Base-by-base conservation (phyloP, 164 flowering plant genomes). In the Stephania japonica region DNA sequence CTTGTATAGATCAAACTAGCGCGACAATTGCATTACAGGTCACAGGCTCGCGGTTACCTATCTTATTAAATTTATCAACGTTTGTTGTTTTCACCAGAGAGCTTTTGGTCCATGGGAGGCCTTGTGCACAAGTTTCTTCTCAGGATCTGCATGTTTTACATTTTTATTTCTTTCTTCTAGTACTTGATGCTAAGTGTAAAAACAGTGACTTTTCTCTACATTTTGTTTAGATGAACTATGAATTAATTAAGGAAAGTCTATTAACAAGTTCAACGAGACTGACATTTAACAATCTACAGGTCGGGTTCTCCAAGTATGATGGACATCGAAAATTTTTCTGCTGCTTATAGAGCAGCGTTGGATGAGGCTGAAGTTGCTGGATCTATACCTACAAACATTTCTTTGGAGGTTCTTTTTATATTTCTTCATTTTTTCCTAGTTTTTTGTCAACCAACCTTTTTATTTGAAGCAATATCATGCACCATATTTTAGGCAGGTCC, bases 281-380 rank as follows among this genome's bases (percentile, higher is more conserved):
- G 16, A 56, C 21, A 56, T 56, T 56, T 56, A 19, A 56, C 21
- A n/a, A 43, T 47, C 16, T 21, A n/a, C 82, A 94, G 98, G 88
- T 94, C 90, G 71, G 94, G 97, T 72, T 94, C 97, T 81, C 97
- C 97, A n/a, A 86, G 75, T 75, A 85, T 94, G 88, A 78, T 63
- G 21, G 97, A 94, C 76, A 87, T 94, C 77, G 91, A 91, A 86
- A 89, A 77, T 70, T 94, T 92, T 79, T 83, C 97, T 16, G 47
- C 76, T 50, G 80, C 88, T 41, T 92, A 88, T 78, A 79, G 85
- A 82, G 85, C 79, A 73, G 77, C 76, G 49, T 76, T 94, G 76
- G 91, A 86, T 77, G 92, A 90, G 76, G 98, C 95, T 70, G 93
- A 84, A 81, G 71, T 71, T 69, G 84, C 85, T 78, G 86, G 87